Conservation (phyloP, 108 stramenopile genomes). For the Aureococcus anophagefferens region DNA sequence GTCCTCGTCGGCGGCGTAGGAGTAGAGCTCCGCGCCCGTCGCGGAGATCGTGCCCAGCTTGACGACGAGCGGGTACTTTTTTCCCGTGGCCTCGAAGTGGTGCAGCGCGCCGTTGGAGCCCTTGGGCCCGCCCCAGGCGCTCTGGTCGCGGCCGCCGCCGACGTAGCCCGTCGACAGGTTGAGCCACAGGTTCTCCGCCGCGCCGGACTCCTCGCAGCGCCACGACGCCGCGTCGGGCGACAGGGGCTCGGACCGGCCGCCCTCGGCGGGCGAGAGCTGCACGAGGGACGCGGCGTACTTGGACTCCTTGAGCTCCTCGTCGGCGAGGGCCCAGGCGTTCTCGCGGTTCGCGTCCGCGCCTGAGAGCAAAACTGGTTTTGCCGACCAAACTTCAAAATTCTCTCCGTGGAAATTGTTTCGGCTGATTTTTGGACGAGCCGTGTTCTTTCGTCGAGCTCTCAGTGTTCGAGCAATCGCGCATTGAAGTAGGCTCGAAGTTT, state of each 20-base stretch:
- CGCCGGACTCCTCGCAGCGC: constrained; percentile 35
- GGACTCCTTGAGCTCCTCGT: constrained; percentile 23
- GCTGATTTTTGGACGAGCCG: too few species aligned
- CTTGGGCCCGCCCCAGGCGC: constrained; percentile 81
- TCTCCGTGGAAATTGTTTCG: too few species aligned
- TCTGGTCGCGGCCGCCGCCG: constrained; percentile 88
- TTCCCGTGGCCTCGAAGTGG: constrained; percentile 81
- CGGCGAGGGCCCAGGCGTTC: constrained; percentile 1
- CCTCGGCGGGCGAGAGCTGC: constrained; percentile 1
- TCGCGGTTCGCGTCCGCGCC: background rate
- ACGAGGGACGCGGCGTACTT: constrained; percentile 43
- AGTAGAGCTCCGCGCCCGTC: constrained; percentile 84
- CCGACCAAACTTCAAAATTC: too few species aligned
- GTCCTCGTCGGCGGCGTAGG: constrained; percentile 94
- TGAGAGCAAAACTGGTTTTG: too few species aligned
- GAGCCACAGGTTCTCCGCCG: constrained; percentile 86
- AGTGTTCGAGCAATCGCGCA: too few species aligned
- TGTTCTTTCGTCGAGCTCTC: too few species aligned
- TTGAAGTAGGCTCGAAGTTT: too few species aligned
- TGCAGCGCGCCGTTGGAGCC: constrained; percentile 88
- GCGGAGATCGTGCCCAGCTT: constrained; percentile 97
- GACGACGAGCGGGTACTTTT: constrained; percentile 84
- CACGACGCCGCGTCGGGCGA: constrained; percentile 44
- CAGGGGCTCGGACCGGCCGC: constrained; percentile 1
- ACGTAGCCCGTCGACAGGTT: constrained; percentile 92